Percentiles rank a stretch among this genome's conserved stretches.
These are phyloP conservation scores for Rhodosporidiobolus odoratus DNA, from an alignment of 768 basidiomycete species.

Conservation along the genomic window DNA sequence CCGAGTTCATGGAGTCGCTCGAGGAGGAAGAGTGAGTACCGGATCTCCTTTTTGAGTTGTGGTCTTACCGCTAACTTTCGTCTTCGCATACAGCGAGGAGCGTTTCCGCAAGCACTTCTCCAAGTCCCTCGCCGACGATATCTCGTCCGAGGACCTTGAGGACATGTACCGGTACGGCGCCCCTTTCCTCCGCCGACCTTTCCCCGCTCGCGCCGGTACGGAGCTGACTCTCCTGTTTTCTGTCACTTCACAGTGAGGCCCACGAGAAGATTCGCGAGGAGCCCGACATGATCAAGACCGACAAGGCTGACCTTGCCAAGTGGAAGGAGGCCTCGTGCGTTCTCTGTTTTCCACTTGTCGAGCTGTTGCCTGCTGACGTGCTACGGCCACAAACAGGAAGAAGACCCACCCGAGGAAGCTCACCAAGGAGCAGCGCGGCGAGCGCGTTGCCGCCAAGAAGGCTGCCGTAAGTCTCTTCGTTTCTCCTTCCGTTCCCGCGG, in stretches of 20 bases:
- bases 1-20: conserved; percentile 98
- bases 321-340: conserved; percentile 68
- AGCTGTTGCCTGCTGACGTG: neutral
- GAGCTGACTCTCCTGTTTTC: neutral
- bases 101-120: conserved; percentile 65
- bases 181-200: neutral
- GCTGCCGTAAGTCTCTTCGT: neutral
- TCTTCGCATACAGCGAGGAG: neutral
- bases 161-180: conserved; percentile 63
- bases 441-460: conserved; percentile 73
- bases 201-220: neutral
- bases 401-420: conserved; percentile 67
- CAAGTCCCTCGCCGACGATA: conserved; percentile 93
- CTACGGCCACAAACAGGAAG: conserved; percentile 39
- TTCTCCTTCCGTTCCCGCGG: neutral
- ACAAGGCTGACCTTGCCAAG: conserved; percentile 59
- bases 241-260: conserved; percentile 56
- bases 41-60: conserved; percentile 41
- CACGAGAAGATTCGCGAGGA: conserved; percentile 95
- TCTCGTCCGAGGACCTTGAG: conserved; percentile 94
- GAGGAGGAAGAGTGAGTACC: conserved; percentile 97
- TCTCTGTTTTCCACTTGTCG: conserved; percentile 41
- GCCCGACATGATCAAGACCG: conserved; percentile 77
- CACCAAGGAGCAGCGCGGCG: conserved; percentile 69
- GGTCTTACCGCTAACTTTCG: neutral